phyloP scores from a whole-genome alignment of 2,329 filamentous ascomycete species.

The Cytospora piceicola region DNA sequence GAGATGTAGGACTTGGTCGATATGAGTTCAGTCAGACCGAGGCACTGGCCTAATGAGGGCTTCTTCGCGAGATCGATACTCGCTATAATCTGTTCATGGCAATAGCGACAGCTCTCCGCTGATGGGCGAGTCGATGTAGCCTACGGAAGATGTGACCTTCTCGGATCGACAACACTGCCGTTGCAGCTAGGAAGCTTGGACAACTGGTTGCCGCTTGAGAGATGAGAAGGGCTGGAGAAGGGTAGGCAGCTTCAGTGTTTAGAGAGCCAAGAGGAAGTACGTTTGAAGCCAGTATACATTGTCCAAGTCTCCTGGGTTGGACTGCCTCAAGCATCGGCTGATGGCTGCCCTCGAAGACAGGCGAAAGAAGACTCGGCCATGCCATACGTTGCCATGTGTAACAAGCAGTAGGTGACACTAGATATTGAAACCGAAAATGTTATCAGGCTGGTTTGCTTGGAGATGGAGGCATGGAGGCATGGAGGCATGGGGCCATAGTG shows the following conservation, averaged over 20 bases:
- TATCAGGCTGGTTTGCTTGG: background rate
- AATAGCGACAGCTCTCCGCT: background rate
- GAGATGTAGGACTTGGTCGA: background rate
- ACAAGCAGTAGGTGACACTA: background rate
- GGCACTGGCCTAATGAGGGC: background rate
- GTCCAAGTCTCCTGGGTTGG: background rate
- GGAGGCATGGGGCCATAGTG: background rate
- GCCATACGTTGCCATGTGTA: background rate
- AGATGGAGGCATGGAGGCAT: background rate
- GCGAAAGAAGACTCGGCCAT: background rate
- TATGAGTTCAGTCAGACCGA: background rate
- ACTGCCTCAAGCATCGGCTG: background rate
- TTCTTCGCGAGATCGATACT: background rate
- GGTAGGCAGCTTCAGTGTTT: background rate
- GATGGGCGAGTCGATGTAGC: background rate
- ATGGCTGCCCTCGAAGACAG: background rate
- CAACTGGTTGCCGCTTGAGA: background rate
- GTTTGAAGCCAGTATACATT: background rate
- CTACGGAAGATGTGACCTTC: background rate
- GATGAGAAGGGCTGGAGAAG: background rate
- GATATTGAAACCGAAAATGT: background rate
- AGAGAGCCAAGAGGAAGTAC: background rate
- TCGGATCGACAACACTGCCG: background rate
- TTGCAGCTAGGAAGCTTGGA: background rate
- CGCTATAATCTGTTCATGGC: background rate